Percentiles rank a stretch among this genome's conserved stretches.
phyloP scores from a whole-genome alignment of 257 asterid species.

The Solanum okadae region DNA sequence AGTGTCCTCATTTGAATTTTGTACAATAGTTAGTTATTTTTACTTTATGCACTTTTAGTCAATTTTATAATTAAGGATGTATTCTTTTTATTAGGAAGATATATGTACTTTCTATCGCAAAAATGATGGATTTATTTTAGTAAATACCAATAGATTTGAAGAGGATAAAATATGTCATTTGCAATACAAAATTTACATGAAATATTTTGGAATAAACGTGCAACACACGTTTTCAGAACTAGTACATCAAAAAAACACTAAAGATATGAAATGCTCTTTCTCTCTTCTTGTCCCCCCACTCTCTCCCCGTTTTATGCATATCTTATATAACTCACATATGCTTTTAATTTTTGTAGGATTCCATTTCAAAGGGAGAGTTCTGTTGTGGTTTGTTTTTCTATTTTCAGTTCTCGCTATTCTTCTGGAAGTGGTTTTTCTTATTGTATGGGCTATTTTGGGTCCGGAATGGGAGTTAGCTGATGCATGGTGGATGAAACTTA shows the following conservation, averaged over 20 bases:
- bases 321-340: not conserved
- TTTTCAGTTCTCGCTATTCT: conserved; percentile 38
- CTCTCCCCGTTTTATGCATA: not conserved
- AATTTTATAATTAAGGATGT: not conserved
- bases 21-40: not conserved
- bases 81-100: not conserved
- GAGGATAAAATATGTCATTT: not conserved
- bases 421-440: conserved; percentile 45
- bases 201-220: not conserved
- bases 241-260: not conserved
- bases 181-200: not conserved
- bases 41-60: not conserved
- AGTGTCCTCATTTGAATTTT: not conserved
- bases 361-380: conserved; percentile 42
- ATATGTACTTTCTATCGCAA: not conserved
- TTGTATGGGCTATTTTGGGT: conserved; percentile 33
- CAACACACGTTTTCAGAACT: not conserved
- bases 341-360: conserved; percentile 41
- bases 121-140: not conserved
- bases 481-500: conserved; percentile 65
- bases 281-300: not conserved
- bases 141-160: not conserved
- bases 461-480: conserved; percentile 40
- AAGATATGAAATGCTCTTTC: not conserved
- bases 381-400: conserved; percentile 55